phyloP scores from a whole-genome alignment of 352 stramenopile genomes.

The Aphanomyces astaci region DNA sequence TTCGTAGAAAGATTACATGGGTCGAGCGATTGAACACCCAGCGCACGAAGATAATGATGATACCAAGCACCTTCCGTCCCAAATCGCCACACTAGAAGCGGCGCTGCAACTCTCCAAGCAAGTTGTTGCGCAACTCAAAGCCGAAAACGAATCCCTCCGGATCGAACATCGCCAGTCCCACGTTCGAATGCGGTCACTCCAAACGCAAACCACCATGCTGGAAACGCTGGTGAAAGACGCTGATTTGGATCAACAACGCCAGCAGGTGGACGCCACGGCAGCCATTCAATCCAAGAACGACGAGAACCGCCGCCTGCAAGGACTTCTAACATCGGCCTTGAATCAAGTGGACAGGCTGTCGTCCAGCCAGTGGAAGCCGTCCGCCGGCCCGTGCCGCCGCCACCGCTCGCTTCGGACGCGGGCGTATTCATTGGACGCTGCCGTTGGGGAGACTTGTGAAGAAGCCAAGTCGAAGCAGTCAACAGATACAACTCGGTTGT shows the following conservation, averaged over 20 bases:
- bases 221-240: neutral
- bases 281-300: neutral
- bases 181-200: neutral
- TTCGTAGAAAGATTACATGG: neutral
- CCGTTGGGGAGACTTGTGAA: neutral
- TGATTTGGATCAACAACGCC: neutral
- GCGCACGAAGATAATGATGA: neutral
- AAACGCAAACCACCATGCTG: neutral
- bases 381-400: too few relatives aligned
- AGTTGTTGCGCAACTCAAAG: neutral
- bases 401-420: too few relatives aligned
- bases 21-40: neutral
- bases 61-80: neutral
- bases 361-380: too few relatives aligned
- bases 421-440: neutral
- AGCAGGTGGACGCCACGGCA: neutral
- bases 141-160: neutral
- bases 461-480: neutral
- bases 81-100: neutral
- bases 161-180: neutral
- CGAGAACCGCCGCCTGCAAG: neutral
- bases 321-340: neutral
- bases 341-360: neutral
- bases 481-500: neutral
- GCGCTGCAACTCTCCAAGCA: neutral